Conservation (phyloP, 179 eudicot genomes). For the Pouteria campechiana region DNA sequence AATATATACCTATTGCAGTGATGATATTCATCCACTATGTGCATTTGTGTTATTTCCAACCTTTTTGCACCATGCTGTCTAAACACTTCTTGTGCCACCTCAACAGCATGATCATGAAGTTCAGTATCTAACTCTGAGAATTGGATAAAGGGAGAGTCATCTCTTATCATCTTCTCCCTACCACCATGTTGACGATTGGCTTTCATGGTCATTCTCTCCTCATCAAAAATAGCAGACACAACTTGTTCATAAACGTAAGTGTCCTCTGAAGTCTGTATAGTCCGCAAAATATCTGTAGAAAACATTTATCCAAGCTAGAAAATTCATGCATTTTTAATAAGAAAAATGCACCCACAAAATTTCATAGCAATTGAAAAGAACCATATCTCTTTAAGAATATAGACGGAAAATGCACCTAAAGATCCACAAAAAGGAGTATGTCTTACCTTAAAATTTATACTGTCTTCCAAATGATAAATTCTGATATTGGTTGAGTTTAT, state of each 20-base stretch:
- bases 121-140: slow-evolving; percentile 56
- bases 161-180: slow-evolving; percentile 34
- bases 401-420: no score
- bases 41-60: slow-evolving; percentile 67
- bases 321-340: no score
- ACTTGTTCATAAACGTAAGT: slow-evolving; percentile 78
- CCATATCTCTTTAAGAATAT: no score
- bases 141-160: slow-evolving; percentile 34
- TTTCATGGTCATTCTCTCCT: slow-evolving; percentile 45
- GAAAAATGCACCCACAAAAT: no score
- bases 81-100: slow-evolving; percentile 47
- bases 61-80: slow-evolving; percentile 76
- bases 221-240: slow-evolving; percentile 72
- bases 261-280: slow-evolving; percentile 93
- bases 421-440: no score
- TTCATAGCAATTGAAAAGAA: no score
- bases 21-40: slow-evolving; percentile 43
- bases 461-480: no score
- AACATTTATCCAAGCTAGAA: no score
- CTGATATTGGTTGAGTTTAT: no score
- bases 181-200: slow-evolving; percentile 34
- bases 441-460: no score
- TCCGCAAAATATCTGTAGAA: slow-evolving; percentile 51
- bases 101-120: slow-evolving; percentile 56
- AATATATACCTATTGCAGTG: slow-evolving; percentile 41